Conservation (phyloP, 441 rosid species). For the Kokia cookei region DNA sequence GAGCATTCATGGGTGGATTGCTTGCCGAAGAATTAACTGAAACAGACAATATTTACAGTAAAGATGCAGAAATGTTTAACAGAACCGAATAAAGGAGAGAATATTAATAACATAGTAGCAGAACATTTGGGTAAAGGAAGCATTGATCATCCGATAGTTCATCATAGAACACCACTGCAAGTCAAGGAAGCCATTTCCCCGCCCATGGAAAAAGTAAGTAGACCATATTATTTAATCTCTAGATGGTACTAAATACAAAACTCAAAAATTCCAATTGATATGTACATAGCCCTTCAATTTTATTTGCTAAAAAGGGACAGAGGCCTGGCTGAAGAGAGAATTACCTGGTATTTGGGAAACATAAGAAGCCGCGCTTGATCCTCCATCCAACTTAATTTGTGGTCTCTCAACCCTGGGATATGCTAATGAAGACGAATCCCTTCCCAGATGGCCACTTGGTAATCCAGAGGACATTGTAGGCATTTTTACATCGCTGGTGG, state of each 20-base stretch:
- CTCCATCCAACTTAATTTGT: constrained; percentile 42
- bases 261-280: not conserved
- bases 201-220: not conserved
- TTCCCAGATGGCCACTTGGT: constrained; percentile 35
- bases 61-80: not conserved
- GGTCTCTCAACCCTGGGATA: constrained; percentile 43
- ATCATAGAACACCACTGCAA: not conserved
- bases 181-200: not conserved
- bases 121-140: not conserved
- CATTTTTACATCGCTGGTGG: constrained; percentile 34
- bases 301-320: not conserved
- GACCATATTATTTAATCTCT: not conserved
- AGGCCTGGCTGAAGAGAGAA: constrained; percentile 3
- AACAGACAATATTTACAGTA: constrained; percentile 7
- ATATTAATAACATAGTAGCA: not conserved
- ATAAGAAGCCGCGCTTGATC: constrained; percentile 36
- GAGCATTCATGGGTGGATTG: constrained; percentile 44
- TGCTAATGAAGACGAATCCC: constrained; percentile 37
- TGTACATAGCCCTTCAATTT: not conserved
- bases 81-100: not conserved
- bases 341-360: constrained; percentile 45
- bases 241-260: not conserved
- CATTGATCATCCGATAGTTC: not conserved
- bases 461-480: constrained; percentile 29
- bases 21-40: constrained; percentile 58